A percentile compares a stretch with the other conserved stretches of the same genome.
phyloP scores from a whole-genome alignment of 2,329 filamentous ascomycete genomes.

The Elsinoe perseae region DNA sequence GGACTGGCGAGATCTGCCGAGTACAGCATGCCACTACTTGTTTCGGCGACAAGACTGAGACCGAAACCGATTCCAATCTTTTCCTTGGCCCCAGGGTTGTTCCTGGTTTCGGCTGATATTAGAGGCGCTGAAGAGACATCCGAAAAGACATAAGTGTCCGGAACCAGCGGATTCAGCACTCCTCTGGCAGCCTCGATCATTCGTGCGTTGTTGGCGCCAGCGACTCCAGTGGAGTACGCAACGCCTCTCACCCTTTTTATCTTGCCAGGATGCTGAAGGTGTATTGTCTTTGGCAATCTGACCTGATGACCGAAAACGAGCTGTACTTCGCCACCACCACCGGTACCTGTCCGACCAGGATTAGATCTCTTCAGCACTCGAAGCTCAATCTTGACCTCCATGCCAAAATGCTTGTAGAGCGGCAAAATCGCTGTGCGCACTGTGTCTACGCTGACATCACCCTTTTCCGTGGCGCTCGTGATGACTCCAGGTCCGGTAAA shows the following conservation, averaged over 20 bases:
- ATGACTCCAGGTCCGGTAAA: constrained; percentile 90
- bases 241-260: constrained; percentile 88
- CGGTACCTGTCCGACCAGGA: constrained; percentile 62
- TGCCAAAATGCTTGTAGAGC: constrained; percentile 83
- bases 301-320: constrained; percentile 90
- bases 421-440: constrained; percentile 90
- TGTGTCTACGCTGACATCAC: constrained; percentile 85
- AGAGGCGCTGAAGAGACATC: constrained; percentile 55
- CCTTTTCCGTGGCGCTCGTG: constrained; percentile 71
- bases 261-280: constrained; percentile 73
- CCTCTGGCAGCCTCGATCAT: constrained; percentile 90
- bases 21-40: constrained; percentile 77
- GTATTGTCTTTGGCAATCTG: constrained; percentile 84
- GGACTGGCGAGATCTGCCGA: constrained; percentile 74
- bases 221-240: constrained; percentile 86
- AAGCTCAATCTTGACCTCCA: constrained; percentile 77
- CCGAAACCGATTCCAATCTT: constrained; percentile 84
- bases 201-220: constrained; percentile 83
- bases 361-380: constrained; percentile 74
- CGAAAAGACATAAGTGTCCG: constrained; percentile 83
- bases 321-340: constrained; percentile 88
- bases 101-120: constrained; percentile 63
- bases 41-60: constrained; percentile 82
- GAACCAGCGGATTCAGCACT: constrained; percentile 74
- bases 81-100: constrained; percentile 43